Evolutionary conservation across 352 stramenopile species (phyloP).

Genomic region (Globisporangium okanoganense): DNA sequence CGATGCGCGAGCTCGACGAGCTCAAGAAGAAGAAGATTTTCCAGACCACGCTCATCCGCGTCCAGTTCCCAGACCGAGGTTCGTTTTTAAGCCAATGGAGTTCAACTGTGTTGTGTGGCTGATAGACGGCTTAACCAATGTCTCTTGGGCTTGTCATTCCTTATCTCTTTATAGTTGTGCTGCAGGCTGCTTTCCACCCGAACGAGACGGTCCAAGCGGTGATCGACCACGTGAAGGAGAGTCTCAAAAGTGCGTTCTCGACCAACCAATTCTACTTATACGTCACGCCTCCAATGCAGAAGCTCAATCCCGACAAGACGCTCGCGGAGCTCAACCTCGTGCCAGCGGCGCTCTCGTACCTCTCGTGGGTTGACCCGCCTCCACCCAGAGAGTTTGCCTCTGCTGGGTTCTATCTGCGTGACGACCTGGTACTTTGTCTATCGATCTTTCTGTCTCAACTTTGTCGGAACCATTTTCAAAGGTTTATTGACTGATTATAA

Average conservation of each 20-base stretch:
- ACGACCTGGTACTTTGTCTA: slow-evolving; percentile 38
- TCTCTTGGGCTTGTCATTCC: neutral
- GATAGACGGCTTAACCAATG: neutral
- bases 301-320: slow-evolving; percentile 49
- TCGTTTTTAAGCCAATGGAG: neutral
- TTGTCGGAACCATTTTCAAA: neutral
- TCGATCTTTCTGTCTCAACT: neutral
- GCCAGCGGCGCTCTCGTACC: slow-evolving; percentile 68
- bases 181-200: slow-evolving; percentile 84
- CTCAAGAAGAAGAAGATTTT: slow-evolving; percentile 83
- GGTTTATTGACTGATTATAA: no score
- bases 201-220: slow-evolving; percentile 76
- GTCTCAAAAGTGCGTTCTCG: slow-evolving; percentile 25
- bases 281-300: slow-evolving; percentile 71
- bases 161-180: slow-evolving; percentile 34
- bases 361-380: slow-evolving; percentile 55
- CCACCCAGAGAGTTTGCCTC: slow-evolving; percentile 15
- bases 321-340: slow-evolving; percentile 70
- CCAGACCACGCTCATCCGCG: slow-evolving; percentile 65
- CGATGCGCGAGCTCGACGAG: slow-evolving; percentile 86
- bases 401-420: slow-evolving; percentile 54
- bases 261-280: slow-evolving; percentile 66
- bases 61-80: slow-evolving; percentile 86
- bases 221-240: slow-evolving; percentile 55
- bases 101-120: neutral